phyloP scores from a whole-genome alignment of 371 early-diverging fungal species.

The Capillidium rhysosporum region DNA sequence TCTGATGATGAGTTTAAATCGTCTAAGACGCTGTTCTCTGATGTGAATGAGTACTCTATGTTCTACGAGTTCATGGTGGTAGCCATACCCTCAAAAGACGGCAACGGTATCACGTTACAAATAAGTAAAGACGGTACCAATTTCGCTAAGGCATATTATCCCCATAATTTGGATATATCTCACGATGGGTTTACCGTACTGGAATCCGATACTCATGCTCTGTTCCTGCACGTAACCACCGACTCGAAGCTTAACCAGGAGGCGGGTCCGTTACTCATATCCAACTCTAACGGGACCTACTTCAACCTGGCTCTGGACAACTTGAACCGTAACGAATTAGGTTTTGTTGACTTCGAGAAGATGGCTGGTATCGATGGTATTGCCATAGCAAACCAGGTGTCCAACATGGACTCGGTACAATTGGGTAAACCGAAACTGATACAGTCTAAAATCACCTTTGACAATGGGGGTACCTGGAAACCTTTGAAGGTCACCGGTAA shows the following conservation, averaged over 20 bases:
- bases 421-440: conserved; percentile 30
- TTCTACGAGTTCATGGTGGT: conserved; percentile 68
- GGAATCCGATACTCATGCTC: conserved; percentile 42
- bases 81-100: conserved; percentile 25
- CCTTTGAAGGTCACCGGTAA: conserved; percentile 25
- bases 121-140: conserved; percentile 50
- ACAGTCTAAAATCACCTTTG: conserved; percentile 49
- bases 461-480: conserved; percentile 67
- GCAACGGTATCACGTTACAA: conserved; percentile 28
- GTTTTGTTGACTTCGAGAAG: conserved; percentile 86
- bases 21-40: conserved; percentile 27
- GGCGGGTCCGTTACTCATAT: conserved; percentile 64
- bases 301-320: conserved; percentile 41
- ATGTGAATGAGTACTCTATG: conserved; percentile 51
- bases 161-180: conserved; percentile 11
- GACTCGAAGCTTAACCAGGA: conserved; percentile 32
- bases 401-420: conserved; percentile 36
- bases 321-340: conserved; percentile 58
- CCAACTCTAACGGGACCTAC: conserved; percentile 70
- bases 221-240: conserved; percentile 57
- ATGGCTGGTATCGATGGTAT: conserved; percentile 81
- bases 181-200: conserved; percentile 55
- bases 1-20: conserved; percentile 30
- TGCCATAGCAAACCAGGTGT: conserved; percentile 64
- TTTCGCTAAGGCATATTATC: conserved; percentile 57